Percentiles rank a stretch among this genome's conserved stretches.
phyloP scores from a whole-genome alignment of 2,329 filamentous ascomycete species.

The Sclerotinia borealis region DNA sequence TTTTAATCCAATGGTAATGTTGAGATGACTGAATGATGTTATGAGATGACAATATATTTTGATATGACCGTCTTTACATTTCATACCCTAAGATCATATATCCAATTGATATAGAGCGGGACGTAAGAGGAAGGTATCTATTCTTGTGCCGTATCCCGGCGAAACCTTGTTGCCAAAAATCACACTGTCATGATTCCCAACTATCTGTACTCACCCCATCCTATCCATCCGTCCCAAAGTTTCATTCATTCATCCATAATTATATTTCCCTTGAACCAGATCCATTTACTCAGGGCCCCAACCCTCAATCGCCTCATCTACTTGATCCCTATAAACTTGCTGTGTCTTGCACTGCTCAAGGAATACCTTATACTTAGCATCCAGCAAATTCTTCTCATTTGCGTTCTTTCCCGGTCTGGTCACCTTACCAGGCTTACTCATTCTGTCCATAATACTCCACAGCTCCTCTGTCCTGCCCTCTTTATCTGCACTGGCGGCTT shows the following conservation, averaged over 20 bases:
- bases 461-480: constrained; percentile 77
- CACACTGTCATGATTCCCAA: background rate
- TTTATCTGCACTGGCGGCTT: constrained; percentile 79
- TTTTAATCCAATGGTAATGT: background rate
- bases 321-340: constrained; percentile 69
- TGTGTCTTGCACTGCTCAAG: constrained; percentile 85
- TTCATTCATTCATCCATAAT: constrained; percentile 4
- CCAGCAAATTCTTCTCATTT: constrained; percentile 71
- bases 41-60: background rate
- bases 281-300: constrained; percentile 32
- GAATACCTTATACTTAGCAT: constrained; percentile 94
- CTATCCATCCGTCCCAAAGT: background rate
- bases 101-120: too few species aligned
- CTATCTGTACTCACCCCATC: background rate
- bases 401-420: constrained; percentile 68
- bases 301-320: constrained; percentile 55
- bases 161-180: background rate
- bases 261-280: background rate
- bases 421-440: constrained; percentile 87
- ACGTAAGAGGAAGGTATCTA: background rate
- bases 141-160: background rate
- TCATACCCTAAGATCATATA: background rate
- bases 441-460: constrained; percentile 96
- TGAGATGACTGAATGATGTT: background rate
- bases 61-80: background rate